Evolutionary conservation across 257 asterid species (phyloP).

Genomic region (Solanum clarkiae): DNA sequence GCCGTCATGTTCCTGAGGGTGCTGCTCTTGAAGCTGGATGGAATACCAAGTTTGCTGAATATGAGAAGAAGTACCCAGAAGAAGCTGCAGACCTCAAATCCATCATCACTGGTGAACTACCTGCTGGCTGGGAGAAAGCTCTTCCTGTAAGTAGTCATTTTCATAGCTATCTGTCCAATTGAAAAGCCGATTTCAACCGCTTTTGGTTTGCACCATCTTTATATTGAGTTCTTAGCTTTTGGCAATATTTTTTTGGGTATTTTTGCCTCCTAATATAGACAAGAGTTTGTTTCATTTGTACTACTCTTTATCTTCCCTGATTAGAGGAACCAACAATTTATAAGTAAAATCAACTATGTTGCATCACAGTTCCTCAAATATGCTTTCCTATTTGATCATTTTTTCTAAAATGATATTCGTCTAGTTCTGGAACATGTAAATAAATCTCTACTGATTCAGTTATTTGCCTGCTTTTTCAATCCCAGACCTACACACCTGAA

Average conservation of each 20-base stretch:
- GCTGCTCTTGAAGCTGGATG: slow-evolving; percentile 86
- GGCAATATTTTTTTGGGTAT: neutral
- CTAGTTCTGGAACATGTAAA: neutral
- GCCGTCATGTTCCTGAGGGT: slow-evolving; percentile 66
- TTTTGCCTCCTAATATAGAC: neutral
- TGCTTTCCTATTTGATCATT: neutral
- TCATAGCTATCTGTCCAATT: neutral
- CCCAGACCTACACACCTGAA: slow-evolving; percentile 69
- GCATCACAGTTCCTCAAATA: neutral
- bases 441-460: neutral
- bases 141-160: slow-evolving; percentile 54
- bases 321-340: neutral
- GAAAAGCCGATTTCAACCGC: neutral
- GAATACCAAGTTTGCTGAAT: slow-evolving; percentile 81
- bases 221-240: neutral
- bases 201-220: neutral
- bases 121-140: slow-evolving; percentile 77
- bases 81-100: slow-evolving; percentile 74
- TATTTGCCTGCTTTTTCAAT: neutral
- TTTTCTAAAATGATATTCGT: neutral
- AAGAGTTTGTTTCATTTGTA: neutral
- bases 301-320: neutral
- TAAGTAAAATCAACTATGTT: neutral
- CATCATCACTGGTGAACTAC: slow-evolving; percentile 52
- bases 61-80: slow-evolving; percentile 73